Conservation (phyloP, 108 stramenopile species). For the Poteriospumella lacustris region DNA sequence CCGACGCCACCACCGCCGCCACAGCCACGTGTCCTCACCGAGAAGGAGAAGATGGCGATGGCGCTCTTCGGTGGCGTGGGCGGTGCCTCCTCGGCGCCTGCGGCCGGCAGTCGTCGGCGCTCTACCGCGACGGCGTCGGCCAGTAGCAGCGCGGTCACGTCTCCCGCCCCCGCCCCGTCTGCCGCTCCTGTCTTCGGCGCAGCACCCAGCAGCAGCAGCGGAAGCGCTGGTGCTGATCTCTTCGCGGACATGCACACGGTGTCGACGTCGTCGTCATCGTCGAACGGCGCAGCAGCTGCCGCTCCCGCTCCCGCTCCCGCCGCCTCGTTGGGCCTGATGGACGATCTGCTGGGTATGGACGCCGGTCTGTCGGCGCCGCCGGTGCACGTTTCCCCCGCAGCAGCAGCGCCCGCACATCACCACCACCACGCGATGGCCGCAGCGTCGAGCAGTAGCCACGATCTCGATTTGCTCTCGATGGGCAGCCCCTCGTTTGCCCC, state of each 20-base stretch:
- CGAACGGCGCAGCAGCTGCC: conserved; percentile 36
- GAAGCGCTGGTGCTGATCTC: conserved; percentile 50
- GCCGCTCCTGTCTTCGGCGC: conserved; percentile 50
- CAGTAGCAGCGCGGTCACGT: conserved; percentile 26
- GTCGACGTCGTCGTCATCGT: conserved; percentile 37
- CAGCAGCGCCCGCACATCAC: too few species aligned
- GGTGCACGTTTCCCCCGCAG: too few species aligned
- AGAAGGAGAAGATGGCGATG: conserved; percentile 88
- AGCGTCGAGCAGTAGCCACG: background rate
- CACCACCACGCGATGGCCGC: background rate
- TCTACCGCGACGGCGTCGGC: conserved; percentile 15
- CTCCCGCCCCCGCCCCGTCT: conserved; percentile 42
- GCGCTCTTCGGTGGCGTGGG: conserved; percentile 83
- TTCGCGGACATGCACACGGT: conserved; percentile 31
- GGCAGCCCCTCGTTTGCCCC: conserved; percentile 13
- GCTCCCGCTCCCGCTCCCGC: conserved; percentile 28
- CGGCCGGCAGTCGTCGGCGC: background rate
- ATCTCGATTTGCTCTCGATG: background rate
- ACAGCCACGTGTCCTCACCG: conserved; percentile 72
- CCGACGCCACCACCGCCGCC: conserved; percentile 9
- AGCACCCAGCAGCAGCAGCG: conserved; percentile 38
- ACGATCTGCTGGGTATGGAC: background rate
- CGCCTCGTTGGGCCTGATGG: background rate
- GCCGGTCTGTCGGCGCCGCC: background rate
- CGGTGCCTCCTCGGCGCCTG: conserved; percentile 52